These are phyloP conservation scores for Yamagishiella unicocca DNA, from an alignment of 139 green algal genomes.

Conservation along the genomic window DNA sequence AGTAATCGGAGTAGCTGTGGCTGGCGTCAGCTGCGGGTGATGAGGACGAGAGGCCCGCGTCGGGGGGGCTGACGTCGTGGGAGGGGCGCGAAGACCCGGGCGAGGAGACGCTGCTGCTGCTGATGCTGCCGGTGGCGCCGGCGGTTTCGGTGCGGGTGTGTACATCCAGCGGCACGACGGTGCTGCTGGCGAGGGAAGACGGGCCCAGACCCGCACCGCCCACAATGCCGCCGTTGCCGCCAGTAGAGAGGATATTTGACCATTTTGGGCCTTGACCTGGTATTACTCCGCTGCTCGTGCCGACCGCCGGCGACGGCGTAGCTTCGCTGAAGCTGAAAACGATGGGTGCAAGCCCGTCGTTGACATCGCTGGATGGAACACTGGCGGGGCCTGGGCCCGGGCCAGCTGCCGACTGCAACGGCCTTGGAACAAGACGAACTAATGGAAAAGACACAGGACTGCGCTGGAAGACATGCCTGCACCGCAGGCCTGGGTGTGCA, in stretches of 20 bases:
- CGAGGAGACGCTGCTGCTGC: not conserved
- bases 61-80: not conserved
- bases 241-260: constrained; percentile 7
- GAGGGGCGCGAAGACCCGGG: not conserved
- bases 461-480: not conserved
- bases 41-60: not conserved
- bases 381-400: not conserved
- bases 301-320: not conserved
- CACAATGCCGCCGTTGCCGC: not conserved
- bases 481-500: not conserved
- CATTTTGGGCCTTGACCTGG: not conserved
- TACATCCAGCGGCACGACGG: not conserved
- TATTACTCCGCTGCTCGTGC: not conserved
- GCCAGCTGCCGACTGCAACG: not conserved
- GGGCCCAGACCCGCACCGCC: not conserved
- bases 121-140: too few relatives aligned
- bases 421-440: not conserved
- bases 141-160: not conserved
- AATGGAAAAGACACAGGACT: not conserved
- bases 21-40: not conserved
- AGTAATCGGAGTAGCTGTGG: constrained; percentile 28
- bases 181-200: not conserved
- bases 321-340: constrained; percentile 12
- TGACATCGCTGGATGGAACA: not conserved
- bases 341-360: not conserved